Conservation (phyloP, 2,329 filamentous ascomycete species). For the Parastagonospora avenae region DNA sequence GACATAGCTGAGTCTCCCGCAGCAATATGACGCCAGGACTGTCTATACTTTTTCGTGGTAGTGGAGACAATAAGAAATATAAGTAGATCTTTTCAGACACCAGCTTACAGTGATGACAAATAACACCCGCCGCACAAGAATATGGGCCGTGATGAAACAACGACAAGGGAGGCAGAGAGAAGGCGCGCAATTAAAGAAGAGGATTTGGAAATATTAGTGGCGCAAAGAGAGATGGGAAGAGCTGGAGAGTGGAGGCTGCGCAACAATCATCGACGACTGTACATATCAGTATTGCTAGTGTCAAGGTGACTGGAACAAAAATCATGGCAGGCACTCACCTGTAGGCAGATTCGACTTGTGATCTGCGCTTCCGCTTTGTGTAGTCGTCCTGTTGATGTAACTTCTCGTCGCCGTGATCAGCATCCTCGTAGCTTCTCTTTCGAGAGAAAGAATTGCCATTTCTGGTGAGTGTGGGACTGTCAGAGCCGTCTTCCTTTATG, state of each 20-base stretch:
- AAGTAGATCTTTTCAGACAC: too few relatives aligned
- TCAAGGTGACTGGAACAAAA: neutral
- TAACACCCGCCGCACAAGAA: too few relatives aligned
- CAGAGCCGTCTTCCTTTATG: slow-evolving; percentile 13
- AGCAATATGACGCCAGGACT: neutral
- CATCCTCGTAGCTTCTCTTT: slow-evolving; percentile 46
- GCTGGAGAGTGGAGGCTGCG: neutral
- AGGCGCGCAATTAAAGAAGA: too few relatives aligned
- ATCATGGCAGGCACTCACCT: slow-evolving; percentile 27
- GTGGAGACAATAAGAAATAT: too few relatives aligned
- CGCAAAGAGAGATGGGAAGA: too few relatives aligned
- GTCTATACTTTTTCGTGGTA: too few relatives aligned
- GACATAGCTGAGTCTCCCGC: neutral
- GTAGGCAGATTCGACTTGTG: slow-evolving; percentile 43
- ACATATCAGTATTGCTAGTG: slow-evolving; percentile 6
- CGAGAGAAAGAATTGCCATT: slow-evolving; percentile 40
- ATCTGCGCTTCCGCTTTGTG: slow-evolving; percentile 43
- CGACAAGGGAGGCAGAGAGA: too few relatives aligned
- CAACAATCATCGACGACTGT: slow-evolving; percentile 17
- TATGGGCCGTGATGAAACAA: too few relatives aligned
- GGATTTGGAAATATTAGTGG: too few relatives aligned
- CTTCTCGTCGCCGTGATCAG: slow-evolving; percentile 37
- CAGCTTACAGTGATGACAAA: too few relatives aligned
- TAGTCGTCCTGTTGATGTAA: slow-evolving; percentile 44
- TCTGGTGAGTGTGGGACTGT: slow-evolving; percentile 26